A percentile compares a stretch with the other conserved stretches of the same genome.
These are phyloP conservation scores for Rhododendron molle DNA, from an alignment of 148 eudicot species.

Conservation along the genomic window DNA sequence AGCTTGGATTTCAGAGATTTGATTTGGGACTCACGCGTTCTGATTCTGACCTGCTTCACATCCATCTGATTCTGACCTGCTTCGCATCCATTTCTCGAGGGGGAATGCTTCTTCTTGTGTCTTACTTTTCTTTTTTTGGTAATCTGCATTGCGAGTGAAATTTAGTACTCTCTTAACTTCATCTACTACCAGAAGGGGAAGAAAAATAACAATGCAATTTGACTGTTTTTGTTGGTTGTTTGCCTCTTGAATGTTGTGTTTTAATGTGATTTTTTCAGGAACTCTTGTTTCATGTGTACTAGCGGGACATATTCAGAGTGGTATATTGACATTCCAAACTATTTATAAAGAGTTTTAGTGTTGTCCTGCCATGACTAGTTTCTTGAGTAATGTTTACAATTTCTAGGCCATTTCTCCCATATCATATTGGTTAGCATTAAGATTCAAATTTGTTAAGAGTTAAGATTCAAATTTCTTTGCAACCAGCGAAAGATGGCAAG, in stretches of 20 bases:
- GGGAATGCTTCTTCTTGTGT: slow-evolving; percentile 6
- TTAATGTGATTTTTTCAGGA: not conserved
- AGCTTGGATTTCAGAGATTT: slow-evolving; percentile 7
- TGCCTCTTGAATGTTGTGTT: not conserved
- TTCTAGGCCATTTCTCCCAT: not conserved
- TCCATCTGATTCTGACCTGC: not conserved
- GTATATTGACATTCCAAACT: not conserved
- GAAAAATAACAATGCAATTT: not conserved
- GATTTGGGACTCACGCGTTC: not conserved
- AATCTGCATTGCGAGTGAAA: not conserved
- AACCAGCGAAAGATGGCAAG: not conserved
- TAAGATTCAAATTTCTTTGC: not conserved
- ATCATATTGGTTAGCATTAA: not conserved
- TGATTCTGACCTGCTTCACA: slow-evolving; percentile 11
- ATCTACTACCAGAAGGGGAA: not conserved
- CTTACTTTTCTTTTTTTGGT: not conserved
- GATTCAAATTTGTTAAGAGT: no score
- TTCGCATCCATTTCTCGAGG: slow-evolving; percentile 5
- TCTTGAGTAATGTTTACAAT: not conserved
- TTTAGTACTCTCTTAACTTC: not conserved
- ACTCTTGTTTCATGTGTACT: not conserved
- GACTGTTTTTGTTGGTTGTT: not conserved
- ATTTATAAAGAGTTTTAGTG: not conserved
- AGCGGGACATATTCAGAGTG: not conserved
- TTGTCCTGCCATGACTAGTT: not conserved